Conservation (phyloP, 306 rosid species). For the Amphicarpaea edgeworthii region DNA sequence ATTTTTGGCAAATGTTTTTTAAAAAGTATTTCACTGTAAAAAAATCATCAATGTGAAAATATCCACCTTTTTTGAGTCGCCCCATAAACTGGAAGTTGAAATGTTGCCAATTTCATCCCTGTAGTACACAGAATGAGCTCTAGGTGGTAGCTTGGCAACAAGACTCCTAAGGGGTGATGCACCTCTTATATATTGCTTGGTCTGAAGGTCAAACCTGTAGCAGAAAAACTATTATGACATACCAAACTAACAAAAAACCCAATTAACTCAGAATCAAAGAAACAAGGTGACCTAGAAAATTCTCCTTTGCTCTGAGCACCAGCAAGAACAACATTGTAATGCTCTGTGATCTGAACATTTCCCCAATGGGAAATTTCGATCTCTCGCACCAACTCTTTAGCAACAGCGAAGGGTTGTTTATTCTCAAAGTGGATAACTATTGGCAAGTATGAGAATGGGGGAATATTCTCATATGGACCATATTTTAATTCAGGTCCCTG, state of each 20-base stretch:
- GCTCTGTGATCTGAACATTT: constrained; percentile 91
- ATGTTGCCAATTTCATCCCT: constrained; percentile 97
- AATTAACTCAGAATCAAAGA: constrained; percentile 39
- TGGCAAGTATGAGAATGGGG: constrained; percentile 75
- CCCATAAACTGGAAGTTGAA: constrained; percentile 95
- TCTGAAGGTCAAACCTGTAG: constrained; percentile 91
- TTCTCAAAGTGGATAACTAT: constrained; percentile 86
- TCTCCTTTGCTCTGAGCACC: constrained; percentile 96
- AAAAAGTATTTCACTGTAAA: constrained; percentile 8
- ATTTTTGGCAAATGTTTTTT: constrained; percentile 36
- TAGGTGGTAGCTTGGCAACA: constrained; percentile 87
- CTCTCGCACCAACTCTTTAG: constrained; percentile 84
- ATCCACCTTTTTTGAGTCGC: constrained; percentile 85
- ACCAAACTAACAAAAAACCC: constrained; percentile 40
- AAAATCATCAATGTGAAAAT: not conserved
- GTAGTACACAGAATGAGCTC: constrained; percentile 93
- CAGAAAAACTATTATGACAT: constrained; percentile 44
- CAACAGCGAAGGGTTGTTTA: constrained; percentile 91
- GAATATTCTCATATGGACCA: constrained; percentile 82
- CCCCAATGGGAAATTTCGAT: constrained; percentile 99
- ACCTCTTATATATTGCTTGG: constrained; percentile 80
- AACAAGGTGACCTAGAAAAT: constrained; percentile 79
- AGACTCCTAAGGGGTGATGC: constrained; percentile 84
- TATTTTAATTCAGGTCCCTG: constrained; percentile 94
- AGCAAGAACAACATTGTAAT: constrained; percentile 80